phyloP scores from a whole-genome alignment of 73 alveolate genomes.

The Loxodes magnus region DNA sequence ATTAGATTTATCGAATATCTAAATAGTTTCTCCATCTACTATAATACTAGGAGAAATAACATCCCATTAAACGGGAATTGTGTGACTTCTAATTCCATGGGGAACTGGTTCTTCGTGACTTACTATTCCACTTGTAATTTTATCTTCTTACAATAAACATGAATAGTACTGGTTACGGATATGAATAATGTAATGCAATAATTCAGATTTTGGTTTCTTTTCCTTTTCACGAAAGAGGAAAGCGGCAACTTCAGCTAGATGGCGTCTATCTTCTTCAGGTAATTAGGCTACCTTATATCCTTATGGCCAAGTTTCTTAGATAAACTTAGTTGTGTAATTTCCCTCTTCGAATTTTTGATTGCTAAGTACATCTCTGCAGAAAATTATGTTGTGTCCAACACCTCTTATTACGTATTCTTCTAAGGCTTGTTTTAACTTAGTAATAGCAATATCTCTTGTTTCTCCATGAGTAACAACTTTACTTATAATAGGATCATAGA shows the following conservation, averaged over 20 bases:
- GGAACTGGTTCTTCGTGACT: too few species aligned
- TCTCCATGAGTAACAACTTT: conserved; percentile 69
- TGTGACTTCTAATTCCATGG: too few species aligned
- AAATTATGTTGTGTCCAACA: conserved; percentile 57
- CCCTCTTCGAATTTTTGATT: conserved; percentile 44
- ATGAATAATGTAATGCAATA: too few species aligned
- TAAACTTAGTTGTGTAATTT: conserved; percentile 64
- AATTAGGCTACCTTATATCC: conserved; percentile 17
- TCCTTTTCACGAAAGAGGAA: too few species aligned
- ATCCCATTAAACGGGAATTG: too few species aligned
- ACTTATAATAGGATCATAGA: conserved; percentile 80
- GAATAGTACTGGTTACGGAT: too few species aligned
- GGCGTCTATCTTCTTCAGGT: not conserved
- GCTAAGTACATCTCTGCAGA: conserved; percentile 53
- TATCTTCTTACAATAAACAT: too few species aligned
- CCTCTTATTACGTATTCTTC: conserved; percentile 66
- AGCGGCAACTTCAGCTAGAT: too few species aligned
- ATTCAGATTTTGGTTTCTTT: too few species aligned
- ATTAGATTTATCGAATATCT: not conserved
- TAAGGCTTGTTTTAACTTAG: conserved; percentile 40
- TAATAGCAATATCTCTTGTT: conserved; percentile 55
- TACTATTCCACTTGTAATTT: too few species aligned
- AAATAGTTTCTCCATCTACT: not conserved
- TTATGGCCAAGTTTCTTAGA: conserved; percentile 23
- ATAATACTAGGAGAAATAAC: conserved; percentile 9